These are phyloP conservation scores for Ophiostoma pallidulum DNA, from an alignment of 2,329 filamentous ascomycete genomes.

Conservation along the genomic window DNA sequence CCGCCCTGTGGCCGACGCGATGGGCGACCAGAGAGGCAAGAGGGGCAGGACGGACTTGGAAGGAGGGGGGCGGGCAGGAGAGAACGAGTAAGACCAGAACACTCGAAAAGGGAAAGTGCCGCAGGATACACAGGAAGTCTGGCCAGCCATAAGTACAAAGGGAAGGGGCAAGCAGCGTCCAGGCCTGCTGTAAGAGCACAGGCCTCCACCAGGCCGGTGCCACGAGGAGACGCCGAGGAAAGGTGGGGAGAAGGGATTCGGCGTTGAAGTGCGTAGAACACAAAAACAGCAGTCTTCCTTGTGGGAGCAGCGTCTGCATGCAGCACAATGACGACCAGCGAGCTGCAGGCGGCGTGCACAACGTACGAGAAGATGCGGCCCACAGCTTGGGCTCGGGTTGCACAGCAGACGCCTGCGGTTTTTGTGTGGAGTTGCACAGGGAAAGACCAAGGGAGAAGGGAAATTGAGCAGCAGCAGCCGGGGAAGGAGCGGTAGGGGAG, in stretches of 20 bases:
- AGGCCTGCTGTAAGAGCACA: too few species aligned
- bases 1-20: too few species aligned
- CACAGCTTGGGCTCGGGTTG: conserved; percentile 4
- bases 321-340: background rate
- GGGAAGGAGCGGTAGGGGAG: background rate
- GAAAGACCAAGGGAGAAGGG: background rate
- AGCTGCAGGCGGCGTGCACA: background rate
- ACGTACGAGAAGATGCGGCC: conserved; percentile 3
- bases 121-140: background rate
- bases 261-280: too few species aligned
- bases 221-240: background rate
- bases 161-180: too few species aligned
- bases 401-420: conserved; percentile 1
- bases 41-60: too few species aligned
- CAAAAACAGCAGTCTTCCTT: too few species aligned
- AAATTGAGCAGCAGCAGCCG: too few species aligned
- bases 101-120: background rate
- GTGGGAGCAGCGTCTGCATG: too few species aligned
- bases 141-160: too few species aligned
- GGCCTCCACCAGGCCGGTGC: background rate
- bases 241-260: background rate
- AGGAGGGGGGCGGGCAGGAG: background rate
- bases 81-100: background rate
- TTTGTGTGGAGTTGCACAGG: background rate
- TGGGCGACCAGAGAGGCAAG: too few species aligned